Evolutionary conservation across 2,329 filamentous ascomycete genomes (phyloP).

Genomic region (Paraphaeosphaeria sporulosa): DNA sequence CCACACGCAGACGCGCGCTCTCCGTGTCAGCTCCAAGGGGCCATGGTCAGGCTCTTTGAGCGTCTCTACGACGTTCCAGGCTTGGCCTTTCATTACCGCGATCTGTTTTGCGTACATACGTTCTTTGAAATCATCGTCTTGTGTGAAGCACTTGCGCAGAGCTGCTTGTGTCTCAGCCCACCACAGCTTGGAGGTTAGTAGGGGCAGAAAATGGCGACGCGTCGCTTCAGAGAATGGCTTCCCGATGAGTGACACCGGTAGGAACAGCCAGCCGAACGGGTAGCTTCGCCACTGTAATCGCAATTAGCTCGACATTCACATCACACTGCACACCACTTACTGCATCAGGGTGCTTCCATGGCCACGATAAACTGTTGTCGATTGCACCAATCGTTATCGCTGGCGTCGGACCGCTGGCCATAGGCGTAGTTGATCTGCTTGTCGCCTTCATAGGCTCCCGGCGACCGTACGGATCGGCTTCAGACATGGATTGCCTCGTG

Average conservation of each 20-base stretch:
- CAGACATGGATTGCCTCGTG: conserved; percentile 69
- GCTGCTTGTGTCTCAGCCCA: conserved; percentile 94
- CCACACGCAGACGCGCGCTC: conserved; percentile 95
- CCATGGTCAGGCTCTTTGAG: conserved; percentile 92
- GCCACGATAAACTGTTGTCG: conserved; percentile 97
- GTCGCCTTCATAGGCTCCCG: conserved; percentile 86
- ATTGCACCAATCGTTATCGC: conserved; percentile 87
- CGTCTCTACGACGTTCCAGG: conserved; percentile 99
- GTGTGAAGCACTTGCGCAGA: conserved; percentile 84
- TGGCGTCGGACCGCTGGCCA: conserved; percentile 60
- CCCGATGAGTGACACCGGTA: conserved; percentile 94
- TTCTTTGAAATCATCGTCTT: conserved; percentile 96
- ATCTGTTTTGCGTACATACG: conserved; percentile 99
- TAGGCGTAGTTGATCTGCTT: conserved; percentile 64
- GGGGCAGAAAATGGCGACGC: conserved; percentile 90
- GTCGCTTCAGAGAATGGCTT: conserved; percentile 95
- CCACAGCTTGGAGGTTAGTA: conserved; percentile 94
- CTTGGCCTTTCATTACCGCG: conserved; percentile 98
- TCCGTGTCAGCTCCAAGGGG: conserved; percentile 87
- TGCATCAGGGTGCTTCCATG: conserved; percentile 98
- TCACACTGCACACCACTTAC: conserved; percentile 43
- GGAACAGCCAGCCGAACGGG: conserved; percentile 97
- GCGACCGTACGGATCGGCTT: conserved; percentile 70
- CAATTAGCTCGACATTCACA: conserved; percentile 22
- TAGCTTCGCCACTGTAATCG: conserved; percentile 75